Conservation (phyloP, 768 basidiomycete species). For the Termitomyces sp. region DNA sequence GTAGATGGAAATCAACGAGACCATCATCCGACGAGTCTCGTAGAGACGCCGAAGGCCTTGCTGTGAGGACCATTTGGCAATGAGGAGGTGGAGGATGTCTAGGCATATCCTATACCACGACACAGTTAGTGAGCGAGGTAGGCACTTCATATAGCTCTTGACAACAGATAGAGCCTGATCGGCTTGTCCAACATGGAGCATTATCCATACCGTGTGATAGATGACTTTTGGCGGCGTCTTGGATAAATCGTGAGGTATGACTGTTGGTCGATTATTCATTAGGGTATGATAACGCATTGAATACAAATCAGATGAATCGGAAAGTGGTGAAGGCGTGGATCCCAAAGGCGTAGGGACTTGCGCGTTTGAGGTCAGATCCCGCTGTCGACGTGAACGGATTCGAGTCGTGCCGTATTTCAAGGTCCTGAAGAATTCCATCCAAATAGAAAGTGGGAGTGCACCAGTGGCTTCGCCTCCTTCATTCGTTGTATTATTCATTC, state of each 20-base stretch:
- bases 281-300: slow-evolving; percentile 34
- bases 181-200: slow-evolving; percentile 41
- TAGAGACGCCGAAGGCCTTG: slow-evolving; percentile 44
- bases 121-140: slow-evolving; percentile 42
- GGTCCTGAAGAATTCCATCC: slow-evolving; percentile 48
- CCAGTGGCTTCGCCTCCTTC: neutral
- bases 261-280: slow-evolving; percentile 40
- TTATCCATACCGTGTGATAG: slow-evolving; percentile 41
- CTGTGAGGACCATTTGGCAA: slow-evolving; percentile 32
- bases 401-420: slow-evolving; percentile 35
- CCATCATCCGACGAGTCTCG: slow-evolving; percentile 41
- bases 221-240: slow-evolving; percentile 42
- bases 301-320: slow-evolving; percentile 12
- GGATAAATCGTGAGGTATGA: slow-evolving; percentile 31
- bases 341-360: neutral
- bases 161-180: slow-evolving; percentile 44
- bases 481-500: slow-evolving; percentile 14
- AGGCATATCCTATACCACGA: slow-evolving; percentile 38
- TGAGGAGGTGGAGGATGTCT: slow-evolving; percentile 55
- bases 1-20: slow-evolving; percentile 44
- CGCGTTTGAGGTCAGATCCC: neutral
- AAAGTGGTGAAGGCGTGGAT: too few species aligned
- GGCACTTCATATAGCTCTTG: slow-evolving; percentile 44
- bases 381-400: slow-evolving; percentile 17
- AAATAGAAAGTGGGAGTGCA: slow-evolving; percentile 21